Evolutionary conservation across 768 basidiomycete genomes (phyloP), one percentile per base, ranked within the genome.

Genomic region (Mycena rosella): DNA sequence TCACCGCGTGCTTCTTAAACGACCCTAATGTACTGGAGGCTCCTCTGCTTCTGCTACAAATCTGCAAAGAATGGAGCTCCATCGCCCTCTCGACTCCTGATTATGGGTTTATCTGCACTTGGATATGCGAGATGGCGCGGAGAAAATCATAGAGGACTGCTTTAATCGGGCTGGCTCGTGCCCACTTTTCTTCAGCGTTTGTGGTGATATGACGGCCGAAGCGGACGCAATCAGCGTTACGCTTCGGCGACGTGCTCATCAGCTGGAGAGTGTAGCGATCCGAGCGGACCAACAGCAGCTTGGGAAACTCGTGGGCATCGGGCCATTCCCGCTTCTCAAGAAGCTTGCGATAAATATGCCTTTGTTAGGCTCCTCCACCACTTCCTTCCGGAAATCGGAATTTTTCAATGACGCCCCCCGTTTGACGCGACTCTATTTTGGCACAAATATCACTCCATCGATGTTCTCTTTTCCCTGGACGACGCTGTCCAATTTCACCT

Each of bases 31-130:
- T 26, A 27, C 26, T 15, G 4, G 13, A 10, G 0, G 70, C 71
- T 0, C 76, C 76, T 11, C 45, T 78, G 13, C 26, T 77, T n/a
- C 36, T 77, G 15, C 51, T 68, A 5, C 53, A 65, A 11, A 53
- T 78, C 29, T 74, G 75, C 38, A 64, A 59, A 3, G 24, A 42
- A 11, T 78, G 78, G 76, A 73, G 74, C 26, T 62, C 62, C 20
- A 63, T 77, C 7, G 76, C 76, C 13, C 8, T 78, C 17, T 40
- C 62, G 17, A 74, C 69, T 3, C 77, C 17, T 63, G 69, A 30
- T 47, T 77, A 38, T 77, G 76, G 77, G 47, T n/a, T 18, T 17
- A 48, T 32, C 63, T 63, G 5, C 63, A 57, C 18, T 44, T 63
- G 3, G 18, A 49, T 49, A 18, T 63, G 13, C 53, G 10, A 11